Conservation (phyloP, 2,329 filamentous ascomycete genomes). For the Phyllosticta citriasiana region DNA sequence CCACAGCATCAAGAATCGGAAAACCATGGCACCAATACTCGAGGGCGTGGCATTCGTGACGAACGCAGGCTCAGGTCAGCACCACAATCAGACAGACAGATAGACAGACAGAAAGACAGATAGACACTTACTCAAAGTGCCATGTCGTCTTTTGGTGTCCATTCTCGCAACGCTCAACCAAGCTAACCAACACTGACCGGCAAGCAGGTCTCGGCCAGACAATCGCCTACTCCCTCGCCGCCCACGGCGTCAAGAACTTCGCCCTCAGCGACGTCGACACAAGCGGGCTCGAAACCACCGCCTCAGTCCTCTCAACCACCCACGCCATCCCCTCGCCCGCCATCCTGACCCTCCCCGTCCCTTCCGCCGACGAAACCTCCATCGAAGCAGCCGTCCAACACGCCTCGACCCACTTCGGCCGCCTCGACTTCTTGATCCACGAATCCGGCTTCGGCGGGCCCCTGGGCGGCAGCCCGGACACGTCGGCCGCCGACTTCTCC, state of each 20-base stretch:
- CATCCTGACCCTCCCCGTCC: slow-evolving; percentile 10
- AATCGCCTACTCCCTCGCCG: slow-evolving; percentile 30
- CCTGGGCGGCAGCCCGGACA: slow-evolving; percentile 36
- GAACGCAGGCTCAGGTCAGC: slow-evolving; percentile 37
- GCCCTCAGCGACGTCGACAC: slow-evolving; percentile 12
- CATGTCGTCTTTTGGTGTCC: background rate
- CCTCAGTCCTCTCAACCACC: slow-evolving; percentile 8
- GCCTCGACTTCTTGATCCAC: slow-evolving; percentile 48
- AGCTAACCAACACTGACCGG: too few species aligned
- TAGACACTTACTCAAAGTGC: background rate
- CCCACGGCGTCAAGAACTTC: background rate
- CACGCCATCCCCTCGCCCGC: slow-evolving; percentile 1
- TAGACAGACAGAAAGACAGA: background rate
- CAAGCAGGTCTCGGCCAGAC: slow-evolving; percentile 39
- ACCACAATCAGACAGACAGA: background rate
- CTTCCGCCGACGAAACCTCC: slow-evolving; percentile 20
- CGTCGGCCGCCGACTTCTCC: slow-evolving; percentile 39
- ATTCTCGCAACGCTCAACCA: too few species aligned
- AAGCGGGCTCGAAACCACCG: slow-evolving; percentile 14
- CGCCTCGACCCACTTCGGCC: slow-evolving; percentile 31
- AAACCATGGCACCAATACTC: slow-evolving; percentile 30
- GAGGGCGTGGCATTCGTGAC: slow-evolving; percentile 41
- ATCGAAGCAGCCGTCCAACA: slow-evolving; percentile 32
- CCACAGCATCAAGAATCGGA: background rate
- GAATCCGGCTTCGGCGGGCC: slow-evolving; percentile 43